Conservation (phyloP, 2,329 filamentous ascomycete genomes). For the Tolypocladium cylindrosporum region DNA sequence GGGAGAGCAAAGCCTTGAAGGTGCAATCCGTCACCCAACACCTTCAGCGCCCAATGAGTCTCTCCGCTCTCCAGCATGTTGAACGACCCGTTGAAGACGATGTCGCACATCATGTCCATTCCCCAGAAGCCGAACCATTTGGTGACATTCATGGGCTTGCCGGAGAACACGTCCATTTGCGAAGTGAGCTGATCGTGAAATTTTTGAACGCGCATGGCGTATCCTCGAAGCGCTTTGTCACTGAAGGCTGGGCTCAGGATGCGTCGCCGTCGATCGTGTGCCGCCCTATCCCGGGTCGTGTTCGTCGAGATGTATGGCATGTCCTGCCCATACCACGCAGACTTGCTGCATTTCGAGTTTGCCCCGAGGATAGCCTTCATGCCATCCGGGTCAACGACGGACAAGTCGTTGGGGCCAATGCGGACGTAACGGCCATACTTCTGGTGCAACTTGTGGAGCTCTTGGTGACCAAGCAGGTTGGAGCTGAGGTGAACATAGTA, state of each 20-base stretch:
- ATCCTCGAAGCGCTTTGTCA: not conserved
- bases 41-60: not conserved
- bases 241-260: not conserved
- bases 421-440: slow-evolving; percentile 2
- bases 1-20: not conserved
- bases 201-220: not conserved
- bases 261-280: not conserved
- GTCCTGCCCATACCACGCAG: slow-evolving; percentile 1
- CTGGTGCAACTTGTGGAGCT: not conserved
- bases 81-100: slow-evolving; percentile 4
- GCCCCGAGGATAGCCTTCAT: not conserved
- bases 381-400: not conserved
- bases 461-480: not conserved
- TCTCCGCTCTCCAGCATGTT: slow-evolving; percentile 1
- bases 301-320: slow-evolving; percentile 1
- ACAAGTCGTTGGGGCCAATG: slow-evolving; percentile 1
- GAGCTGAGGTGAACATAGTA: not conserved
- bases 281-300: not conserved
- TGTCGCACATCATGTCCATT: slow-evolving; percentile 4
- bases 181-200: not conserved
- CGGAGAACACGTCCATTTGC: not conserved
- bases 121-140: slow-evolving; percentile 2
- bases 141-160: slow-evolving; percentile 1
- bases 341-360: slow-evolving; percentile 1
- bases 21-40: not conserved